These are phyloP conservation scores for Verticillium zaregamsianum DNA, from an alignment of 2,329 filamentous ascomycete species.

Conservation along the genomic window DNA sequence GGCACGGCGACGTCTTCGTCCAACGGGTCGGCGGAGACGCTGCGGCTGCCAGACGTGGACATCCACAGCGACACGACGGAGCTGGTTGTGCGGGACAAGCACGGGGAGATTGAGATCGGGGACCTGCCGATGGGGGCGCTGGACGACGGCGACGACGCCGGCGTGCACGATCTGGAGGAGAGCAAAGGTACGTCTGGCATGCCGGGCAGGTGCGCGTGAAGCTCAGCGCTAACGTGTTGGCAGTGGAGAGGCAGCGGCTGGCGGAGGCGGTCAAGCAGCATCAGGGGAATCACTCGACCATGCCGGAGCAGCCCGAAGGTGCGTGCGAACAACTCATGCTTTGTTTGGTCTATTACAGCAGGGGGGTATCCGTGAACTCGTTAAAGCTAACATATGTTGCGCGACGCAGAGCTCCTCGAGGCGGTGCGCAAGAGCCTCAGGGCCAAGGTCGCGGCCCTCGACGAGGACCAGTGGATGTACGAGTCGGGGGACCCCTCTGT, in stretches of 20 bases:
- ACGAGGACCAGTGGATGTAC: slow-evolving; percentile 91
- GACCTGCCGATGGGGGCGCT: slow-evolving; percentile 51
- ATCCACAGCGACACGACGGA: slow-evolving; percentile 41
- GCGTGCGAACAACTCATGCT: background rate
- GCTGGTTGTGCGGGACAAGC: slow-evolving; percentile 59
- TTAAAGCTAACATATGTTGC: background rate
- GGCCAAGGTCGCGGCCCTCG: slow-evolving; percentile 67
- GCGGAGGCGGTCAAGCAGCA: slow-evolving; percentile 60
- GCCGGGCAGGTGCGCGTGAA: background rate
- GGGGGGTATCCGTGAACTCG: background rate
- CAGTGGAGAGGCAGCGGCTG: slow-evolving; percentile 56
- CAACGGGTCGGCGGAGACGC: slow-evolving; percentile 37
- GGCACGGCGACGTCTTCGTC: slow-evolving; percentile 18
- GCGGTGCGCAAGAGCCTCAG: slow-evolving; percentile 66
- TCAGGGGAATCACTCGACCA: slow-evolving; percentile 48
- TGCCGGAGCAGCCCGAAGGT: slow-evolving; percentile 54
- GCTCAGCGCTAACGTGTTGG: background rate
- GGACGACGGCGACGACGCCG: slow-evolving; percentile 46
- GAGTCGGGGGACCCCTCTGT: slow-evolving; percentile 54
- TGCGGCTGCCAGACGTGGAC: slow-evolving; percentile 29
- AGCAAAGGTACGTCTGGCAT: slow-evolving; percentile 42
- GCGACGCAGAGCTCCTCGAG: slow-evolving; percentile 60
- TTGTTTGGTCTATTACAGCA: background rate
- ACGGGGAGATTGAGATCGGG: slow-evolving; percentile 59
- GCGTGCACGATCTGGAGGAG: slow-evolving; percentile 53